phyloP scores from a whole-genome alignment of 257 asterid species.

The Solanum virginianum region DNA sequence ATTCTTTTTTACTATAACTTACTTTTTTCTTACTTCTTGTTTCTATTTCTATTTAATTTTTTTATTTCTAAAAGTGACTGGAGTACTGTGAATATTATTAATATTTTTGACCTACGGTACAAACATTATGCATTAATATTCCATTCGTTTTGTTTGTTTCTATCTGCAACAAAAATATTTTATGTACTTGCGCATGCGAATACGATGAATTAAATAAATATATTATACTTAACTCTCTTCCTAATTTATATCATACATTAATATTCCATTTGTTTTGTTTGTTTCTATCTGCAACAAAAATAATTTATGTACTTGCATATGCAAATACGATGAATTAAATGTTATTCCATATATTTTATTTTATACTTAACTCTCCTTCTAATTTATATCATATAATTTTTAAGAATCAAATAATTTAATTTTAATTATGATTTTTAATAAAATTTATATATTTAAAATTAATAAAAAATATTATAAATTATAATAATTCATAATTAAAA shows the following conservation, averaged over 20 bases:
- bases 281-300: no score
- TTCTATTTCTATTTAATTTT: background rate
- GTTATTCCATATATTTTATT: no score
- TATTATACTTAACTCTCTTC: no score
- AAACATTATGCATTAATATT: background rate
- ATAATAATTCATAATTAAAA: no score
- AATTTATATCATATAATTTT: no score
- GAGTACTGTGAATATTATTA: background rate
- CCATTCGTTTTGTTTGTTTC: background rate
- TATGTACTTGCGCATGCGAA: background rate
- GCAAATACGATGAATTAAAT: background rate
- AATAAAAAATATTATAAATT: no score
- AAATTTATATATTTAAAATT: no score
- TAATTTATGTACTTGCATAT: background rate
- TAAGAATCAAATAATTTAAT: no score
- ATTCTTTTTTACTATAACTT: background rate
- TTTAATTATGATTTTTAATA: no score
- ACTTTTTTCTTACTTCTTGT: background rate
- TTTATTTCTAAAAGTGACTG: background rate
- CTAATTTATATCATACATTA: background rate
- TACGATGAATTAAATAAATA: background rate
- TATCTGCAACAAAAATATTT: no score
- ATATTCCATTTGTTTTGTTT: background rate
- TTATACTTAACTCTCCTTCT: no score
- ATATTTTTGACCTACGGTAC: background rate